phyloP scores from a whole-genome alignment of 2,329 filamentous ascomycete species.

The Fusarium albidum region DNA sequence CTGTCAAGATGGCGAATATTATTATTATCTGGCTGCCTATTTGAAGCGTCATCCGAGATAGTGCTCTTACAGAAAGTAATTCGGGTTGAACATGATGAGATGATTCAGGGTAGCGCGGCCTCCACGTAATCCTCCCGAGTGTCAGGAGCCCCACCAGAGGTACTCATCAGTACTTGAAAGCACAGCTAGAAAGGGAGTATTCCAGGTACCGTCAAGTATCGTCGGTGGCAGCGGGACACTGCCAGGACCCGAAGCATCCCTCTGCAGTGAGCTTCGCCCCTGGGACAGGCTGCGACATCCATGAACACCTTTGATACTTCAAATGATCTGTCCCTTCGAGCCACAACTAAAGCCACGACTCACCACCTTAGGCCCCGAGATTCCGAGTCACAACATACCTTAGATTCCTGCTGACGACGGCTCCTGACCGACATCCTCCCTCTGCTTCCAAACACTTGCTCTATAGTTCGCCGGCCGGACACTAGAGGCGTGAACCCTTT shows the following conservation, averaged over 20 bases:
- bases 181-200: rapidly evolving
- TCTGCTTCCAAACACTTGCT: neutral
- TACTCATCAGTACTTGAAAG: conserved; percentile 8
- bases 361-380: conserved; percentile 15
- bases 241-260: neutral
- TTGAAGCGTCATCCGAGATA: neutral
- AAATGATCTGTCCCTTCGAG: conserved; percentile 35
- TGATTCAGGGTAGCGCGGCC: conserved; percentile 21
- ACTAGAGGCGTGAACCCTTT: conserved; percentile 28
- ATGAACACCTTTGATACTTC: conserved; percentile 25
- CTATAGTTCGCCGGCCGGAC: conserved; percentile 34
- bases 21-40: neutral
- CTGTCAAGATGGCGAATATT: neutral
- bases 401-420: neutral
- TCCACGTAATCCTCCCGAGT: conserved; percentile 31
- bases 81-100: neutral
- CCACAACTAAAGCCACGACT: conserved; percentile 18
- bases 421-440: neutral
- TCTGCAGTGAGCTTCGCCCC: conserved; percentile 9
- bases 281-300: conserved; percentile 33
- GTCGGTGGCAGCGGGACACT: conserved; percentile 7
- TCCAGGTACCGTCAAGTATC: conserved; percentile 5
- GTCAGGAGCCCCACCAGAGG: conserved; percentile 13
- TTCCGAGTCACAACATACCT: conserved; percentile 5
- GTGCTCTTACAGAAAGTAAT: neutral